These are phyloP conservation scores for Elongisporangium anandrum DNA, from an alignment of 352 stramenopile species.

Conservation along the genomic window DNA sequence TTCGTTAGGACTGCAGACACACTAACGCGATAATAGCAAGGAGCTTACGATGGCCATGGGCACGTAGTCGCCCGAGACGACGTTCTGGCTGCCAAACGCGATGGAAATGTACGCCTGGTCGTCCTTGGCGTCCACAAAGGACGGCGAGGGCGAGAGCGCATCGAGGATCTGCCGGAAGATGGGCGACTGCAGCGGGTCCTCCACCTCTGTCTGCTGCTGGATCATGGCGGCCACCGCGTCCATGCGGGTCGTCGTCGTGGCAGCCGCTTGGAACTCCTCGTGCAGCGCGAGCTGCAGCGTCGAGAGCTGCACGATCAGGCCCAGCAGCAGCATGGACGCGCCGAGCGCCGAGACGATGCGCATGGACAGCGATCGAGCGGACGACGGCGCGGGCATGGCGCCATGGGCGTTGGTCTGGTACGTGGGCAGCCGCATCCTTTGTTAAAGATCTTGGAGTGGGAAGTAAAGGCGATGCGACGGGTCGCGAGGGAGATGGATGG, in stretches of 20 bases:
- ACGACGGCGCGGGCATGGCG: conserved; percentile 16
- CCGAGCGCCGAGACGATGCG: conserved; percentile 10
- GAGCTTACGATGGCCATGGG: conserved; percentile 25
- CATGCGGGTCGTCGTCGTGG: background rate
- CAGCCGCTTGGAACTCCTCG: background rate
- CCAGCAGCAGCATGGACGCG: background rate
- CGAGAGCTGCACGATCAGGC: background rate
- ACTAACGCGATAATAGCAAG: background rate
- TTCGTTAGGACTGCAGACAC: background rate
- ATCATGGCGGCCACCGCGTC: conserved; percentile 1
- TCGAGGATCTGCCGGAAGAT: conserved; percentile 8
- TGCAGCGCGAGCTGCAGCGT: background rate
- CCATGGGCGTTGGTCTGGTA: background rate
- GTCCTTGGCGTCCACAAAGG: conserved; percentile 1
- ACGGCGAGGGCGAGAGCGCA: background rate
- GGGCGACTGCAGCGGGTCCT: conserved; percentile 5
- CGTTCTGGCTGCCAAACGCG: conserved; percentile 13
- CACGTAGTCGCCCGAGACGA: conserved; percentile 23
- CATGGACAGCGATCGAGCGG: conserved; percentile 17
- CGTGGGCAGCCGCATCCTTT: background rate
- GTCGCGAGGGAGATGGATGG: background rate
- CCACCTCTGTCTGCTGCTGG: background rate
- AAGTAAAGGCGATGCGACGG: background rate
- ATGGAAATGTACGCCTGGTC: conserved; percentile 15
- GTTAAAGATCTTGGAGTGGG: background rate